Base-by-base conservation (phyloP, 306 rosid species). In the Castanea crenata region DNA sequence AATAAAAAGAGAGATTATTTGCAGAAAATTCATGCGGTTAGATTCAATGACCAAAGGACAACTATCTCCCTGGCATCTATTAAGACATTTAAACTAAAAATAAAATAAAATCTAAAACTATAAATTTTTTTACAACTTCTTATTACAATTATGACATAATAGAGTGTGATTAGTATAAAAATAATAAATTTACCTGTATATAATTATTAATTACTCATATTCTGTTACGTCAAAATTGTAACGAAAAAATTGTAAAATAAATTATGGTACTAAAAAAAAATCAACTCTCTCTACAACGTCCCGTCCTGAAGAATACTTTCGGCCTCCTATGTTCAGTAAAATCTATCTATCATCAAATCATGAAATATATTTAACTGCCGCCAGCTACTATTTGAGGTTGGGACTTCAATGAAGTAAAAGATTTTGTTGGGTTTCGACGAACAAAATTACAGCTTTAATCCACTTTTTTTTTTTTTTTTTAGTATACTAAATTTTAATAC, bases 341-440 rank as follows among this genome's bases (percentile, higher is more conserved):
- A 67, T 67, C 5, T 18, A 15, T 14, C 46, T 5, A 64, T 64
- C 46, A 3, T 49, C 54, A 49, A 49, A 49, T 49, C 44, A 6
- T 9, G 14, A 18, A 3, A 19, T 35, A 4, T 21, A 65, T 52
- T 70, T 62, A 55, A 41, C 25, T 8, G 73, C 10, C 71, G 52
- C 57, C 41, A 78, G 32, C 74, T 38, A 75, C 21, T 49, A 25
- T 75, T 61, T 62, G 74, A 51, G 78, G 83, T 63, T 41, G 19
- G 69, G 4, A 27, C 69, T 61, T 35, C 23, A 69, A 31, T 38
- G 41, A 14, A 27, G 49, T 74, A 69, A 12, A 12, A 59, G 19
- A 8, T 51, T 44, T 61, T 51, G 46, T 74, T 59, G 77, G 69
- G 18, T 69, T 74, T 54, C 58, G 65, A 38, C 3, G 46, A 2